A percentile compares a stretch with the other conserved stretches of the same genome.
These are phyloP conservation scores for Polysphondylium violaceum DNA, from an alignment of 78 protist genomes.

Conservation along the genomic window DNA sequence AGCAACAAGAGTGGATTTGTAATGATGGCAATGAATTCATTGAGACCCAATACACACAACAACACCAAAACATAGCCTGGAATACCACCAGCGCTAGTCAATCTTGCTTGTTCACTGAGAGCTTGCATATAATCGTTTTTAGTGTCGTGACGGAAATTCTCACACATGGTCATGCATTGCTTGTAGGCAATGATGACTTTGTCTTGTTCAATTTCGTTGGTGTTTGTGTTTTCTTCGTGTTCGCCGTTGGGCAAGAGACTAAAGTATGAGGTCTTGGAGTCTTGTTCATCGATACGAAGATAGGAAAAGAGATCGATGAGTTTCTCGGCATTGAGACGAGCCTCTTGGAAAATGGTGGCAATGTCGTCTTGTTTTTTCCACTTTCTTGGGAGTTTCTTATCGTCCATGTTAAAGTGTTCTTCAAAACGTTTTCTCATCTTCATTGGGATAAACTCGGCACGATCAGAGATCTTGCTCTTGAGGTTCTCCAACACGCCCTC, in stretches of 20 bases:
- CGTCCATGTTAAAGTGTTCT: conserved; percentile 57
- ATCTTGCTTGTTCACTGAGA: conserved; percentile 37
- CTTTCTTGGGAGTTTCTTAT: conserved; percentile 61
- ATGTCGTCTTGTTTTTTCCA: conserved; percentile 76
- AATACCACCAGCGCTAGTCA: conserved; percentile 22
- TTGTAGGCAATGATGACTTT: conserved; percentile 41
- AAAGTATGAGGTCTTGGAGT: conserved; percentile 15
- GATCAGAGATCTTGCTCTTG: conserved; percentile 13
- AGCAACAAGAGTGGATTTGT: conserved; percentile 69
- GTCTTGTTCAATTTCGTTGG: not conserved
- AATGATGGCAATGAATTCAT: conserved; percentile 77
- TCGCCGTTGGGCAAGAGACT: not conserved
- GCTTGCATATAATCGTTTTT: conserved; percentile 70
- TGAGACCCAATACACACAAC: conserved; percentile 82
- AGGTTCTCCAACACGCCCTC: not conserved
- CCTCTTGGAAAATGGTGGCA: conserved; percentile 37
- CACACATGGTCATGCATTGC: conserved; percentile 8
- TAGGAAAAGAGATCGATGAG: conserved; percentile 51
- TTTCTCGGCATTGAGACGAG: conserved; percentile 71
- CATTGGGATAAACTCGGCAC: conserved; percentile 51
- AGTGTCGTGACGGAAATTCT: conserved; percentile 42
- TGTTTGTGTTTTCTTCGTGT: conserved; percentile 32
- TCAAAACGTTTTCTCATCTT: conserved; percentile 72
- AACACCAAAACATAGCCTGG: conserved; percentile 50
- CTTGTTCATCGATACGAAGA: conserved; percentile 71